Evolutionary conservation across 768 basidiomycete species (phyloP).

Genomic region (Lactifluus volemus): DNA sequence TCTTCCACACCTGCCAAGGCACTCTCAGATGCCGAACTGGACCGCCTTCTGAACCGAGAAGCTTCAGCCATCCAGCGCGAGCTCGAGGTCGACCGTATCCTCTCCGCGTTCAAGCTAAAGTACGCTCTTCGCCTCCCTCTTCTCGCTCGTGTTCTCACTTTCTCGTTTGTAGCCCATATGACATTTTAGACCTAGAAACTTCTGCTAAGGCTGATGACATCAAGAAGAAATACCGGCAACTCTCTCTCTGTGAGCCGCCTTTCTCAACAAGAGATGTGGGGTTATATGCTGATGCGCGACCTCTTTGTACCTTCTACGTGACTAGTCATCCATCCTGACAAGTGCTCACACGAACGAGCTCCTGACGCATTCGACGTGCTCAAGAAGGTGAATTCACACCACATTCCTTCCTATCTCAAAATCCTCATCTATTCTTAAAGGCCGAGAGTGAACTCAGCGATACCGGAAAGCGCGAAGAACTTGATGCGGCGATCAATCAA

Average conservation of each 20-base stretch:
- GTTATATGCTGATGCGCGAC: constrained; percentile 13
- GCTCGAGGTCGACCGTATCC: constrained; percentile 82
- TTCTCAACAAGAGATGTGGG: constrained; percentile 8
- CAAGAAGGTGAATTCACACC: constrained; percentile 59
- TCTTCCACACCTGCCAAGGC: constrained; percentile 14
- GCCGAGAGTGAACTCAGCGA: constrained; percentile 81
- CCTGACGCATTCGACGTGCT: constrained; percentile 90
- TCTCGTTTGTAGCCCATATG: constrained; percentile 64
- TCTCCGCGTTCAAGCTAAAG: constrained; percentile 96
- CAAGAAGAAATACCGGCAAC: constrained; percentile 80
- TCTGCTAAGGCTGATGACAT: constrained; percentile 69
- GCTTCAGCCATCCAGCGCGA: constrained; percentile 82
- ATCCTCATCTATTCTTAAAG: constrained; percentile 31
- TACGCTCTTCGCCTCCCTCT: constrained; percentile 30
- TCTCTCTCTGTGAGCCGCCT: constrained; percentile 65
- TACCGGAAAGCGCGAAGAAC: constrained; percentile 66
- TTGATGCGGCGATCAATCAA: constrained; percentile 71
- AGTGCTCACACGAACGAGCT: constrained; percentile 78
- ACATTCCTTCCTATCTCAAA: neutral
- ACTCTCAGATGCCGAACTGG: constrained; percentile 51
- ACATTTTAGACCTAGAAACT: constrained; percentile 76
- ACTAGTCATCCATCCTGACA: constrained; percentile 97
- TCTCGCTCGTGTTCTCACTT: neutral
- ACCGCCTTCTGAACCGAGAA: constrained; percentile 69
- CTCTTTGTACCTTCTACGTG: constrained; percentile 35